Evolutionary conservation across 2,329 filamentous ascomycete genomes (phyloP).

Genomic region (Fusarium temperatum): DNA sequence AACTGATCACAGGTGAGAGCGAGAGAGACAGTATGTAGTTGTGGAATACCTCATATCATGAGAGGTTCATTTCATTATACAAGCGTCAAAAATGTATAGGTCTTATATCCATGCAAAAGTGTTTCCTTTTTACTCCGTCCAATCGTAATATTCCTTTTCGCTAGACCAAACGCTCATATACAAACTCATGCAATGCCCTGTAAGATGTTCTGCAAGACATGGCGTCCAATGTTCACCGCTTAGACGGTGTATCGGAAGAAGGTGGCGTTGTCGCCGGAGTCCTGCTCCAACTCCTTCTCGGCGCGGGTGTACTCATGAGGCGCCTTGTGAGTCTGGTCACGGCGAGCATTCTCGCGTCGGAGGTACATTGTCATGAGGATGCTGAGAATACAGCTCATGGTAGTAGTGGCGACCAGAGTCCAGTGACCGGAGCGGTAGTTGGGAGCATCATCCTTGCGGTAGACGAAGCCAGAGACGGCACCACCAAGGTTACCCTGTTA

Average conservation of each 20-base stretch:
- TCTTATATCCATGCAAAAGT: conserved; percentile 20
- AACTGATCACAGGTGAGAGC: background rate
- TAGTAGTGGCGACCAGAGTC: conserved; percentile 64
- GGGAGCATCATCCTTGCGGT: conserved; percentile 55
- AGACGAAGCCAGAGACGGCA: conserved; percentile 48
- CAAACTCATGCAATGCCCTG: conserved; percentile 33
- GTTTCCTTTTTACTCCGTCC: conserved; percentile 9
- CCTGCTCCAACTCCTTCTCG: conserved; percentile 61
- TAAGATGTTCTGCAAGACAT: conserved; percentile 38
- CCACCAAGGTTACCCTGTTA: conserved; percentile 50
- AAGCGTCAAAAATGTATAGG: conserved; percentile 16
- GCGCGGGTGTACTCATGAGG: conserved; percentile 61
- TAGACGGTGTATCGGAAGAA: conserved; percentile 65
- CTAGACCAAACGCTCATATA: conserved; percentile 30
- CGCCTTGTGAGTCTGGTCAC: conserved; percentile 58
- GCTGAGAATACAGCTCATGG: conserved; percentile 60
- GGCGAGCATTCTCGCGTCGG: conserved; percentile 63
- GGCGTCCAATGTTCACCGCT: conserved; percentile 13
- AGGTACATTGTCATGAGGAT: conserved; percentile 67
- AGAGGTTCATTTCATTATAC: conserved; percentile 27
- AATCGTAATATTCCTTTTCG: conserved; percentile 13
- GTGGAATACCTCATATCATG: conserved; percentile 17
- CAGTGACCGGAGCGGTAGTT: conserved; percentile 68
- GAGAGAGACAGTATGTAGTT: background rate
- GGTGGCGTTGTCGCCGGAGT: conserved; percentile 65